Conservation (phyloP, 78 protist species). For the Salpingoeca rosetta region DNA sequence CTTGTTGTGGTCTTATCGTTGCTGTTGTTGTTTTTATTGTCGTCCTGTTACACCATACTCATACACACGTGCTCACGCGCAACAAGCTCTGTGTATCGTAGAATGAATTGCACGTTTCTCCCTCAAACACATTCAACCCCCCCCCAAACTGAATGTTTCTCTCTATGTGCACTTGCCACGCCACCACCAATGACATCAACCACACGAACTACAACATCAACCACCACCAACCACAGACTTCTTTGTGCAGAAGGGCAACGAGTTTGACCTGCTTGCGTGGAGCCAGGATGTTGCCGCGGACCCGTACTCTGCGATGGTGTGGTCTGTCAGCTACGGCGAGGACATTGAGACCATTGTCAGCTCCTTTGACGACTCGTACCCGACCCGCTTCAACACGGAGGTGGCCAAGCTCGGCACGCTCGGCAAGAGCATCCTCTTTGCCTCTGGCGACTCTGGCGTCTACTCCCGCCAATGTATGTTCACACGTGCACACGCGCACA, state of each 20-base stretch:
- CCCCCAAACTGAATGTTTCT: too few species aligned
- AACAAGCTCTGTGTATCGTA: background rate
- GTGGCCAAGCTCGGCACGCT: slow-evolving; percentile 13
- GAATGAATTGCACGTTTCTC: too few species aligned
- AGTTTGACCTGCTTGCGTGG: slow-evolving; percentile 10
- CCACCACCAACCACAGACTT: background rate
- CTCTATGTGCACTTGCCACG: too few species aligned
- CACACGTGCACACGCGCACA: slow-evolving; percentile 1
- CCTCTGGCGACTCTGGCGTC: slow-evolving; percentile 35
- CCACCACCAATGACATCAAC: too few species aligned
- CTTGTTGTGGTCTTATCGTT: too few species aligned
- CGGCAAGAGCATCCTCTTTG: slow-evolving; percentile 13
- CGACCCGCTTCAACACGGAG: slow-evolving; percentile 10
- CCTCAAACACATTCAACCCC: too few species aligned
- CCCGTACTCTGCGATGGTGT: background rate
- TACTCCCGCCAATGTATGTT: background rate
- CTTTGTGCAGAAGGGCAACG: background rate
- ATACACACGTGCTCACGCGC: background rate
- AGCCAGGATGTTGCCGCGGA: background rate
- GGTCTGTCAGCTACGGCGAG: slow-evolving; percentile 25
- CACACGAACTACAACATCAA: too few species aligned
- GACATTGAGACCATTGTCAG: background rate
- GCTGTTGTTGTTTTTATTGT: background rate
- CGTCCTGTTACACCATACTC: background rate
- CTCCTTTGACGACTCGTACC: background rate